Evolutionary conservation across 2,329 filamentous ascomycete genomes (phyloP), one percentile per base, ranked within the genome.

Genomic region (Aspergillus latus): DNA sequence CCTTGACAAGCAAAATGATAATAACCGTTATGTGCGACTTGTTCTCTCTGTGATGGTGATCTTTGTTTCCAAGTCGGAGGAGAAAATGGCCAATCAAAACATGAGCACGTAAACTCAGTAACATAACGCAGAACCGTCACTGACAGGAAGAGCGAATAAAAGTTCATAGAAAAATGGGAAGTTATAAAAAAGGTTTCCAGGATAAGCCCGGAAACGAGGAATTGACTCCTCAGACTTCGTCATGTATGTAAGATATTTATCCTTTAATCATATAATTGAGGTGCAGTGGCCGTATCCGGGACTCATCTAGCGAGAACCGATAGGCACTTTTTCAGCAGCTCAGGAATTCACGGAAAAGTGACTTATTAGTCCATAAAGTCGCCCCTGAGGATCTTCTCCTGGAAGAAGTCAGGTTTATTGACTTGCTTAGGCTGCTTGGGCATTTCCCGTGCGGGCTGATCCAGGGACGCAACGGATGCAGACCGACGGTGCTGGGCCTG

Each of bases 371-470:
- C 92, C 92, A 97, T 97, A 68, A 99, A 97, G 70, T 99, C 94
- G 45, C 93, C 94, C 78, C 96, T 94, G 64, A 99, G 82, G 67
- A 99, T 97, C 64, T 95, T 86, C 82, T 99, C 94, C 75, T 97
- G 92, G 78, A 97, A 94, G 61, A 88, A 88, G 77, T 99, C 94
- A 32, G 93, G 92, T 80, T 93, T 95, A 42, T 93, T 95, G 43
- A 81, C 80, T 63, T 82, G 76, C 54, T 77, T 76, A 4, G 76
- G 77, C 62, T 80, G 75, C 56, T 74, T 75, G 15, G 74, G 71
- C 34, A 78, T 72, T 52, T 78, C 74, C 50, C 74, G 73, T 21
- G 69, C 64, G 37, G 83, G 83, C 51, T 79, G 79, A 65, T 86
- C 83, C 80, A 84, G 82, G 60, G 81, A 74, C 26, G 84, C 78